phyloP scores from a whole-genome alignment of 306 rosid species.

The Cicer chorassanicum region DNA sequence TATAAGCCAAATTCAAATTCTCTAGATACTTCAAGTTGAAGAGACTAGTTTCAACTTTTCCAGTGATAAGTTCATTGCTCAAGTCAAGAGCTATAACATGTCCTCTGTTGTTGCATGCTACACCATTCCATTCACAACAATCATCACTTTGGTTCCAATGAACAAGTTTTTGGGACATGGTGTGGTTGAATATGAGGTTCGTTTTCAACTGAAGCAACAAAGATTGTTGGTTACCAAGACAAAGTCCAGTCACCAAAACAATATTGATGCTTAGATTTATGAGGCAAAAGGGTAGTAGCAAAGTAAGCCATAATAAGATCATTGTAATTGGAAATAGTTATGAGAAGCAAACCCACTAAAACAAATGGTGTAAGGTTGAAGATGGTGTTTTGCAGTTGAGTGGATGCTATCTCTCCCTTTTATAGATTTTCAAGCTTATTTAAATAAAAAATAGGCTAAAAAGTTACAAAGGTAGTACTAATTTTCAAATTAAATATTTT shows the following conservation, averaged over 20 bases:
- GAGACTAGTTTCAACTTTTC: constrained; percentile 23
- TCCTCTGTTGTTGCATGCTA: constrained; percentile 44
- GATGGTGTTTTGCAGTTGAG: constrained; percentile 5
- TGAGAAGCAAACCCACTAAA: neutral
- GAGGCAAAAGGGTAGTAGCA: constrained; percentile 6
- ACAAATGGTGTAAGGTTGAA: neutral
- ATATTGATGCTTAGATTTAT: neutral
- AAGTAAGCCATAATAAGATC: neutral
- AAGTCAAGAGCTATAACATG: constrained; percentile 40
- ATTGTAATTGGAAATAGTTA: constrained; percentile 25
- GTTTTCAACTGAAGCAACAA: constrained; percentile 32
- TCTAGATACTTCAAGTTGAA: constrained; percentile 42
- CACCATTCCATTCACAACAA: constrained; percentile 61
- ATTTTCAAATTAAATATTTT: too few relatives aligned
- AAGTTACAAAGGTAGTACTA: too few relatives aligned
- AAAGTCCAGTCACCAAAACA: neutral
- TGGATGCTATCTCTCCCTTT: neutral
- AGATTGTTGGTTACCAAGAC: constrained; percentile 23
- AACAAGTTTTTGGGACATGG: constrained; percentile 23
- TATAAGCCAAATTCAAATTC: constrained; percentile 42
- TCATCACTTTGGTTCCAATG: constrained; percentile 41
- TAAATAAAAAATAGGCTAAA: too few relatives aligned
- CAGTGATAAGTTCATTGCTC: constrained; percentile 36
- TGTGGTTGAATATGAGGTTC: neutral
- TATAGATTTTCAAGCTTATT: too few relatives aligned